Conservation (phyloP, 345 rosid species). For the Citrus reticulata region DNA sequence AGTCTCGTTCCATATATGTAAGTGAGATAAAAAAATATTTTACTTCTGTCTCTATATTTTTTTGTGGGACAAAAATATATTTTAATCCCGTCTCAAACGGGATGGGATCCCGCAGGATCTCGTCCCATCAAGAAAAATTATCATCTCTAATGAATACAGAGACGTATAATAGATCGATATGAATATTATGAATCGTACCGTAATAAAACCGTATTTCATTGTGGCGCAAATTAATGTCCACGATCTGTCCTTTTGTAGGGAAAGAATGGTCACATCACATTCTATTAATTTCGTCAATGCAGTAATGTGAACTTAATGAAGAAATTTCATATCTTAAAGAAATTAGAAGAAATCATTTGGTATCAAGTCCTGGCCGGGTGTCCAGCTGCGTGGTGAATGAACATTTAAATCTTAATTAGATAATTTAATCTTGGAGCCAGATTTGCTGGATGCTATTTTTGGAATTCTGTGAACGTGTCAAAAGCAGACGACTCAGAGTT, state of each 20-base stretch:
- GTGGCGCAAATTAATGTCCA: neutral
- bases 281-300: too few species aligned
- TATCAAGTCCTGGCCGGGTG: neutral
- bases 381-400: neutral
- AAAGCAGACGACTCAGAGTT: neutral
- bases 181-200: too few species aligned
- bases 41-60: too few species aligned
- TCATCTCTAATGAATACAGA: rapidly evolving
- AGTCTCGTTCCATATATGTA: too few species aligned
- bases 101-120: too few species aligned
- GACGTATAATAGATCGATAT: too few species aligned
- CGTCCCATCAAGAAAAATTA: too few species aligned
- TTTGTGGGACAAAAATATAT: too few species aligned
- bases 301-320: neutral
- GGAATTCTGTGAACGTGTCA: neutral
- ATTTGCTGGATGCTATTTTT: neutral
- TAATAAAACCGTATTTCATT: too few species aligned
- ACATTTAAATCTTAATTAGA: too few species aligned
- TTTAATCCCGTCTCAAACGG: too few species aligned
- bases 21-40: too few species aligned
- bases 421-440: neutral
- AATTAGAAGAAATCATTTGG: neutral
- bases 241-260: neutral
- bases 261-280: neutral
- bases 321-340: neutral